Evolutionary conservation across 2,329 filamentous ascomycete genomes (phyloP).

Genomic region (Alternaria rosae): DNA sequence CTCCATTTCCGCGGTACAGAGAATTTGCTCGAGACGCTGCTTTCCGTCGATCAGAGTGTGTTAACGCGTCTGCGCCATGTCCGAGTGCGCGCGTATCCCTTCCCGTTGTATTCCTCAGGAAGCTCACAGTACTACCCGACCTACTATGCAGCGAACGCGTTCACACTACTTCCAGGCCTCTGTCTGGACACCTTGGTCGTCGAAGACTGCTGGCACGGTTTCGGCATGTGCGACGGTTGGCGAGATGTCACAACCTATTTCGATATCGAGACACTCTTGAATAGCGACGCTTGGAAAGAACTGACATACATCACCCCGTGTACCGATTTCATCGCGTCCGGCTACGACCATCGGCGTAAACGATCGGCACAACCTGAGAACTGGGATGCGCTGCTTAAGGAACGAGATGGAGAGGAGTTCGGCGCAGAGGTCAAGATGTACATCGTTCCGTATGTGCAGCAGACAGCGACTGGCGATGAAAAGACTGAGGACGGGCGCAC

Average conservation of each 20-base stretch:
- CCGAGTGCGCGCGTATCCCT: conserved; percentile 42
- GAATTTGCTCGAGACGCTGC: conserved; percentile 40
- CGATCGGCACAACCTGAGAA: conserved; percentile 39
- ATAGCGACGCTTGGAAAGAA: conserved; percentile 45
- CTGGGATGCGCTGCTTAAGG: conserved; percentile 42
- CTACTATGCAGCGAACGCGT: conserved; percentile 42
- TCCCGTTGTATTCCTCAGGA: conserved; percentile 39
- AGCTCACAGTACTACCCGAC: conserved; percentile 40
- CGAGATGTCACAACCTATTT: conserved; percentile 46
- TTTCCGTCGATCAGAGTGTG: conserved; percentile 39
- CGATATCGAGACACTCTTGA: conserved; percentile 43
- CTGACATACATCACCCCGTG: conserved; percentile 43
- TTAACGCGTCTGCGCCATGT: conserved; percentile 44
- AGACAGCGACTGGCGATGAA: conserved; percentile 18
- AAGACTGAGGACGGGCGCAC: conserved; percentile 26
- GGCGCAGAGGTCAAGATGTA: conserved; percentile 46
- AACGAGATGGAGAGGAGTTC: conserved; percentile 38
- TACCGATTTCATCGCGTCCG: conserved; percentile 45
- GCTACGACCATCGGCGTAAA: conserved; percentile 40
- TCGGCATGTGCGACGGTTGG: conserved; percentile 43
- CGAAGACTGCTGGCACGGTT: conserved; percentile 48
- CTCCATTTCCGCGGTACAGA: conserved; percentile 47
- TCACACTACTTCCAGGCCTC: conserved; percentile 42
- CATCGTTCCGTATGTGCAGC: conserved; percentile 32
- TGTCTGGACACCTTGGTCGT: conserved; percentile 42